phyloP scores from a whole-genome alignment of 1,284 basidiomycete species.

The Phylloporus sp. region DNA sequence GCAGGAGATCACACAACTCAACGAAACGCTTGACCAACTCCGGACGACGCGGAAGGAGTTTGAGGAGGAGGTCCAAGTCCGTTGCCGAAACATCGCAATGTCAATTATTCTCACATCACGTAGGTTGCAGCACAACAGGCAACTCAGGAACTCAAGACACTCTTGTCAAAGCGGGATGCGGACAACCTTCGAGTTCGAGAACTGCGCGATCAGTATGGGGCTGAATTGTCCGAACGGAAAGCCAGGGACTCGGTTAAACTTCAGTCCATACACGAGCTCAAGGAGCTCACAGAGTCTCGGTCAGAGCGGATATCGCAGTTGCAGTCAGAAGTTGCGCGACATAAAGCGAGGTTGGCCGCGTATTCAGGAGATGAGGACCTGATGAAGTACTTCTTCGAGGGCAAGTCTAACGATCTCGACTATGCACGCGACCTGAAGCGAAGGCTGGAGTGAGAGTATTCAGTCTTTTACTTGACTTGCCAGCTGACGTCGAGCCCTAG shows the following conservation, averaged over 20 bases:
- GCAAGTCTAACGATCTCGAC: constrained; percentile 57
- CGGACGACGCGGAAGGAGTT: constrained; percentile 47
- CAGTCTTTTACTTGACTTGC: not conserved
- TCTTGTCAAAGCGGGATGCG: constrained; percentile 68
- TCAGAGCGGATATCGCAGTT: constrained; percentile 78
- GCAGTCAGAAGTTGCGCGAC: constrained; percentile 74
- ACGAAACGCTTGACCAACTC: constrained; percentile 47
- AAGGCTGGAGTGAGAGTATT: constrained; percentile 55
- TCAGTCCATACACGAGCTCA: constrained; percentile 73
- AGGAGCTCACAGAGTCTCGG: constrained; percentile 71
- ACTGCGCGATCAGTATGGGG: constrained; percentile 75
- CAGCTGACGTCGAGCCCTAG: constrained; percentile 42
- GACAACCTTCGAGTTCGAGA: constrained; percentile 82
- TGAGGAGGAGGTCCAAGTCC: constrained; percentile 51
- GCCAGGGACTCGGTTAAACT: constrained; percentile 67
- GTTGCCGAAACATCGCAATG: constrained; percentile 20
- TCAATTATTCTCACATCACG: constrained; percentile 23
- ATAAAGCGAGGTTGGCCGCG: constrained; percentile 81
- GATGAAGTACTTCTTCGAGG: constrained; percentile 69
- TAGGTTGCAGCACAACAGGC: constrained; percentile 53
- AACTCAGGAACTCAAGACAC: constrained; percentile 57
- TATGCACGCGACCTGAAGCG: constrained; percentile 68
- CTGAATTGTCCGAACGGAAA: constrained; percentile 77
- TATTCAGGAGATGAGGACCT: constrained; percentile 73
- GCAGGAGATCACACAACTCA: constrained; percentile 42